Conservation (phyloP, 805 yeast species). For the Hagleromyces aurorensis region DNA sequence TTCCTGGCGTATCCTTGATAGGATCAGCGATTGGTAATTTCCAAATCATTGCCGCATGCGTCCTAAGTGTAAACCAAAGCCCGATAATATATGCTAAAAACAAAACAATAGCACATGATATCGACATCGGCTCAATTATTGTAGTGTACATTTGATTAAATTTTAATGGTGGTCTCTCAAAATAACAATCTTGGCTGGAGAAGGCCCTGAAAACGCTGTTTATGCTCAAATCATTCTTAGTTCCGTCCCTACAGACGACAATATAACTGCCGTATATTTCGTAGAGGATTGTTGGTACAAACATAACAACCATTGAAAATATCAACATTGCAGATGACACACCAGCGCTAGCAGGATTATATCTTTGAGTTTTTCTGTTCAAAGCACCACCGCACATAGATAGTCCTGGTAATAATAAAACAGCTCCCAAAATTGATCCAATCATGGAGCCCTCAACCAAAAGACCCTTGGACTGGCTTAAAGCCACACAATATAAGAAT, state of each 20-base stretch:
- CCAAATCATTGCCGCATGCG: slow-evolving; percentile 97
- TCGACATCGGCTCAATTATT: slow-evolving; percentile 75
- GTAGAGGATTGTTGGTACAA: slow-evolving; percentile 85
- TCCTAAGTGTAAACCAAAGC: slow-evolving; percentile 82
- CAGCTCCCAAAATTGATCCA: slow-evolving; percentile 91
- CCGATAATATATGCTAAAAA: slow-evolving; percentile 85
- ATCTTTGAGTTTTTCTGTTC: slow-evolving; percentile 84
- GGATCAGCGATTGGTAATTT: slow-evolving; percentile 46
- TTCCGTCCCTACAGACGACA: slow-evolving; percentile 47
- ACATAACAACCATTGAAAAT: slow-evolving; percentile 83
- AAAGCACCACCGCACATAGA: slow-evolving; percentile 98
- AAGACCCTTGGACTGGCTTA: slow-evolving; percentile 74
- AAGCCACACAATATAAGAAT: slow-evolving; percentile 84
- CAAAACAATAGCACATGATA: slow-evolving; percentile 70
- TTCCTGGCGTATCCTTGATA: slow-evolving; percentile 16
- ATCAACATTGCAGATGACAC: slow-evolving; percentile 93
- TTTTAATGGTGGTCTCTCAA: slow-evolving; percentile 66
- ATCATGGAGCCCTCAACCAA: slow-evolving; percentile 94
- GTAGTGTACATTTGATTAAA: slow-evolving; percentile 57
- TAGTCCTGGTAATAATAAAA: slow-evolving; percentile 80
- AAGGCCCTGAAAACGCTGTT: slow-evolving; percentile 40
- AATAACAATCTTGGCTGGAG: slow-evolving; percentile 47
- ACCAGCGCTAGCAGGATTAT: slow-evolving; percentile 94
- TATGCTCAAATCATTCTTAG: slow-evolving; percentile 10
- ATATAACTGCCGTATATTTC: slow-evolving; percentile 86